Evolutionary conservation across 2,329 filamentous ascomycete species (phyloP).

Genomic region (Xylariales sp.): DNA sequence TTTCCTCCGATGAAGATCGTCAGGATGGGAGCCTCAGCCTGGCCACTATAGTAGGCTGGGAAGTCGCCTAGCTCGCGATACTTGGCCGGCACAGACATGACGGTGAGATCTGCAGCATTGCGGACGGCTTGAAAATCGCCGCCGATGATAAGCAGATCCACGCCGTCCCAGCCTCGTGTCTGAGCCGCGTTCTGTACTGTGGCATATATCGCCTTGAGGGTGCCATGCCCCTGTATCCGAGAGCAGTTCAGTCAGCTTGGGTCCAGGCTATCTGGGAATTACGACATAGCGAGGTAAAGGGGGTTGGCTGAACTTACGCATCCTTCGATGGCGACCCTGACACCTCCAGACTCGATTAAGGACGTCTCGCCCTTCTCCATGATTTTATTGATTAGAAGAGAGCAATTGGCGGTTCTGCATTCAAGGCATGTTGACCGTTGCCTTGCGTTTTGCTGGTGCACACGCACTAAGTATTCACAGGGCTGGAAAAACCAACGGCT

Average conservation of each 20-base stretch:
- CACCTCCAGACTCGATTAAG: conserved; percentile 27
- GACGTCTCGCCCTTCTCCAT: background rate
- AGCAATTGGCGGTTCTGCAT: too few relatives aligned
- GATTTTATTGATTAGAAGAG: too few relatives aligned
- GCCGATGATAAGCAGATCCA: conserved; percentile 90
- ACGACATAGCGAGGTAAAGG: background rate
- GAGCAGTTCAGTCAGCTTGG: background rate
- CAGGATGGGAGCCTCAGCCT: conserved; percentile 72
- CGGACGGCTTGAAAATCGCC: conserved; percentile 95
- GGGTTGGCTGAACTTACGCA: conserved; percentile 61
- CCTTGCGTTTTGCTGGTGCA: too few relatives aligned
- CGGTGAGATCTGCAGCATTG: conserved; percentile 80
- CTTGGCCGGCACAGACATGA: conserved; percentile 86
- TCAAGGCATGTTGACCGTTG: too few relatives aligned
- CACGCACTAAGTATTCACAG: too few relatives aligned
- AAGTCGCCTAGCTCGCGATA: conserved; percentile 90
- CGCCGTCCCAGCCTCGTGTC: conserved; percentile 69
- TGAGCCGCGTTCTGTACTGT: conserved; percentile 66
- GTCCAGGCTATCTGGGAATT: background rate
- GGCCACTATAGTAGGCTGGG: conserved; percentile 86
- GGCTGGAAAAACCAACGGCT: too few relatives aligned
- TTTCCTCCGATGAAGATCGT: conserved; percentile 94
- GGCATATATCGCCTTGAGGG: conserved; percentile 85
- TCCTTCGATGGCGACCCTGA: conserved; percentile 81
- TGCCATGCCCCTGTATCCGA: conserved; percentile 76